Conservation (phyloP, 768 basidiomycete genomes). For the Termitomyces eurrhizus region DNA sequence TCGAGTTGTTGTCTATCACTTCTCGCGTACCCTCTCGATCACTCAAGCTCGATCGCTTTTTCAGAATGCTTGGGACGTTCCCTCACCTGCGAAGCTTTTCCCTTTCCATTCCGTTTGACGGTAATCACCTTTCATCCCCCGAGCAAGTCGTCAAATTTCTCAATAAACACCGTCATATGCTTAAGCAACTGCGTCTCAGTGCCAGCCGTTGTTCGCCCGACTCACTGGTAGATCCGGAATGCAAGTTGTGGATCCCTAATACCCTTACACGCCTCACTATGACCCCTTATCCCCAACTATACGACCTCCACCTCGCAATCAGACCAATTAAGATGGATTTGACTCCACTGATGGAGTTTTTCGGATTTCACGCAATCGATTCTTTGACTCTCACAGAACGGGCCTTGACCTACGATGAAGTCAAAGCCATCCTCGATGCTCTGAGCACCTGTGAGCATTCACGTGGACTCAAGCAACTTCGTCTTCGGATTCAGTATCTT, state of each 20-base stretch:
- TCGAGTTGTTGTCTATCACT: constrained; percentile 32
- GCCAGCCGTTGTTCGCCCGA: constrained; percentile 26
- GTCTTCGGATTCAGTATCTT: constrained; percentile 18
- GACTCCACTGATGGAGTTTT: constrained; percentile 24
- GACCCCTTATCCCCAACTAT: constrained; percentile 28
- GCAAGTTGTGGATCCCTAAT: constrained; percentile 39
- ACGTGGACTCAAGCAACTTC: constrained; percentile 16
- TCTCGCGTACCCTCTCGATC: constrained; percentile 32
- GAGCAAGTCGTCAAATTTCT: constrained; percentile 31
- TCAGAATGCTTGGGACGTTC: constrained; percentile 32
- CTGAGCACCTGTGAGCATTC: constrained; percentile 12
- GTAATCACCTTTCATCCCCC: constrained; percentile 34
- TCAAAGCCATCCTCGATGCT: constrained; percentile 24
- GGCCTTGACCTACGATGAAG: constrained; percentile 25
- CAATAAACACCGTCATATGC: constrained; percentile 26
- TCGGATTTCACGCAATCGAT: constrained; percentile 26
- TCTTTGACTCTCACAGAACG: constrained; percentile 36
- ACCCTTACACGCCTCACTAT: constrained; percentile 25
- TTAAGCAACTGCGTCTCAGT: constrained; percentile 33
- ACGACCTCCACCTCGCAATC: constrained; percentile 30
- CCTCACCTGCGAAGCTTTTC: constrained; percentile 34
- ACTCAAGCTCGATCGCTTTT: constrained; percentile 37
- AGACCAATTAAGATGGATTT: constrained; percentile 34
- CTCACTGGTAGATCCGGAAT: constrained; percentile 21
- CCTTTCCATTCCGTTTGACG: constrained; percentile 43